Conservation (phyloP, 2,329 filamentous ascomycete species). For the Apiospora kogelbergensis region DNA sequence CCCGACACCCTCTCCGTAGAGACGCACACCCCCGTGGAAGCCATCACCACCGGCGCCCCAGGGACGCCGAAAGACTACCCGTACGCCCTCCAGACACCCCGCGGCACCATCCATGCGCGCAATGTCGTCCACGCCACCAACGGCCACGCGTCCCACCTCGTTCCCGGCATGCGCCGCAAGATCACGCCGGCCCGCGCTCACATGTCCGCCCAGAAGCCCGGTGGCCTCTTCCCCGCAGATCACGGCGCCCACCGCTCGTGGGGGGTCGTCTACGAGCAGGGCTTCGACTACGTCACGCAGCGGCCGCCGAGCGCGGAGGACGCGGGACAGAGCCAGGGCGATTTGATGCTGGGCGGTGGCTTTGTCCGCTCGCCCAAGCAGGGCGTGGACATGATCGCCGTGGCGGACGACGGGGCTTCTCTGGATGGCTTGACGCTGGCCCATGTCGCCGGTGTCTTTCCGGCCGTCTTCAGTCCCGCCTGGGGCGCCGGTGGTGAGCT, state of each 20-base stretch:
- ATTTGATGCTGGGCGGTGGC: slow-evolving; percentile 57
- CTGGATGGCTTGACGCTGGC: slow-evolving; percentile 38
- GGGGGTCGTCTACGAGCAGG: slow-evolving; percentile 45
- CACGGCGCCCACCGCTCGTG: slow-evolving; percentile 44
- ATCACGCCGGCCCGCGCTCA: slow-evolving; percentile 46
- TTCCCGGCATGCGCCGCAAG: slow-evolving; percentile 47
- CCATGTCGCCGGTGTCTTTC: slow-evolving; percentile 42
- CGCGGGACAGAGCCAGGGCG: slow-evolving; percentile 26
- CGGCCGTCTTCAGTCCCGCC: slow-evolving; percentile 39
- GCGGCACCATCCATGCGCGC: slow-evolving; percentile 43
- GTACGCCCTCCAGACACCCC: slow-evolving; percentile 44
- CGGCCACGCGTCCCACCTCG: slow-evolving; percentile 49
- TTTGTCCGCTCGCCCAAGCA: slow-evolving; percentile 41
- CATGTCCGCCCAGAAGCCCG: slow-evolving; percentile 51
- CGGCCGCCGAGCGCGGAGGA: slow-evolving; percentile 29
- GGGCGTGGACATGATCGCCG: slow-evolving; percentile 46
- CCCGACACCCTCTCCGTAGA: slow-evolving; percentile 35
- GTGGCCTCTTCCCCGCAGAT: slow-evolving; percentile 29
- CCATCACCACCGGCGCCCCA: neutral
- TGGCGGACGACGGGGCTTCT: slow-evolving; percentile 42
- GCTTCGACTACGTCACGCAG: slow-evolving; percentile 55
- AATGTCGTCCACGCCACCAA: slow-evolving; percentile 62
- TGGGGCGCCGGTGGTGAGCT: slow-evolving; percentile 35
- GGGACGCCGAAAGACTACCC: slow-evolving; percentile 21
- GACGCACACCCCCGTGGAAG: slow-evolving; percentile 34